Evolutionary conservation across 2,329 filamentous ascomycete genomes (phyloP), one percentile per base, ranked within the genome.

Genomic region (Xylariaceae sp.): DNA sequence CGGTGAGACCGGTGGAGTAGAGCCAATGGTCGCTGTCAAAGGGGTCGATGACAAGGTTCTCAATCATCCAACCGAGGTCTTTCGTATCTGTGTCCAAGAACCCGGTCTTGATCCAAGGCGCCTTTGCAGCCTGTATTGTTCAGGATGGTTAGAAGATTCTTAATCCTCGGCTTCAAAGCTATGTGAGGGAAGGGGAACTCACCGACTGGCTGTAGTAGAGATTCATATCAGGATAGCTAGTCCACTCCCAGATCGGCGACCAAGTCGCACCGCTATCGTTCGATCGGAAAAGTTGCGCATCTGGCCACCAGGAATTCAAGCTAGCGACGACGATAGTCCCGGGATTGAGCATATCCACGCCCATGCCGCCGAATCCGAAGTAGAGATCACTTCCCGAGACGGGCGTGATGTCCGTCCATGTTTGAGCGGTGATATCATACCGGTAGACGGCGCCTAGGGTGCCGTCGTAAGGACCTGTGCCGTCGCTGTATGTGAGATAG

Each of bases 21-120:
- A 83, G 68, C 78, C 79, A 83, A 64, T 83, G 80, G 62, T 83
- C 73, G 53, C 78, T 81, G 61, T 84, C 79, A 30, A 76, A 73
- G 0, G 81, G 81, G 61, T 84, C 73, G 48, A 84, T 84, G 27
- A 78, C 78, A 6, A 84, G 66, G 0, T 75, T 70, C 61, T 84
- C 81, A 6, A 83, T 79, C 81, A 83, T 84, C 80, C 80, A 84
- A 1, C 81, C 81, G 3, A 84, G 66, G 32, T 72, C 72, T 67
- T 80, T 79, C 11, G 70, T 72, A 53, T 79, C 76, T 5, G 65
- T 64, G 2, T 75, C 72, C 12, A 78, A 66, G 52, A 77, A 78
- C n/a, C 74, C 70, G 27, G 75, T 72, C 60, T 76, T 71, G 51
- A 81, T 73, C 79, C 80, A 83, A 0, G 80, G 80, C 0, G 79